Conservation (phyloP, 108 stramenopile genomes). For the Nitzschia palea region DNA sequence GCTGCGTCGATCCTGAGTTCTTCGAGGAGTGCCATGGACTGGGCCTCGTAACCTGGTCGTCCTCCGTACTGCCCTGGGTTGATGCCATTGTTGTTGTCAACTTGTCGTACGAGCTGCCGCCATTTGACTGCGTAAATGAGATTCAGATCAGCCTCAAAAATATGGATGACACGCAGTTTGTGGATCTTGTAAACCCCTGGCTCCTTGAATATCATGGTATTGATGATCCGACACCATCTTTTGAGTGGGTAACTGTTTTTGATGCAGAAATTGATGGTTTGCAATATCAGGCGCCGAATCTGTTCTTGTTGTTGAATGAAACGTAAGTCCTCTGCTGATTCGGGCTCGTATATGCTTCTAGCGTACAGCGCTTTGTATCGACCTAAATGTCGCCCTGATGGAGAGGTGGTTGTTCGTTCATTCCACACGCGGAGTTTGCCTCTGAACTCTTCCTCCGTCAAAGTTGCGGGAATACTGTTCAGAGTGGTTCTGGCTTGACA, state of each 20-base stretch:
- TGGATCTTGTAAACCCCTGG: slow-evolving; percentile 2
- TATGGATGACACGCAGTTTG: slow-evolving; percentile 8
- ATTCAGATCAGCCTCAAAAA: slow-evolving; percentile 15
- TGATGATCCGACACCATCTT: background rate
- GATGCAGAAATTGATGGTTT: background rate
- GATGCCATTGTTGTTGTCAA: background rate
- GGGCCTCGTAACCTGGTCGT: background rate
- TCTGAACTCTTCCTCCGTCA: background rate
- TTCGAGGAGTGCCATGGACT: background rate
- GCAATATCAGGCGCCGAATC: background rate
- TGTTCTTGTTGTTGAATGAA: background rate
- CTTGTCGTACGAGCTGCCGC: background rate
- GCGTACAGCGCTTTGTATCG: background rate
- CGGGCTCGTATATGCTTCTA: no score
- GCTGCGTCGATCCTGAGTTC: background rate
- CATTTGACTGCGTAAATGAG: background rate
- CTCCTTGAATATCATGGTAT: background rate
- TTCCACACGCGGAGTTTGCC: background rate
- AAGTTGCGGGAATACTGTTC: background rate
- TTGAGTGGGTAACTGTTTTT: background rate
- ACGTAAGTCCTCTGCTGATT: background rate
- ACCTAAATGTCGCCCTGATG: background rate
- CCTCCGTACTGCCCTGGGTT: background rate
- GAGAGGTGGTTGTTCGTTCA: background rate
- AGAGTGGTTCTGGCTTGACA: background rate